Conservation (phyloP, 192 early-diverging fungal genomes). For the Backusella circina region DNA sequence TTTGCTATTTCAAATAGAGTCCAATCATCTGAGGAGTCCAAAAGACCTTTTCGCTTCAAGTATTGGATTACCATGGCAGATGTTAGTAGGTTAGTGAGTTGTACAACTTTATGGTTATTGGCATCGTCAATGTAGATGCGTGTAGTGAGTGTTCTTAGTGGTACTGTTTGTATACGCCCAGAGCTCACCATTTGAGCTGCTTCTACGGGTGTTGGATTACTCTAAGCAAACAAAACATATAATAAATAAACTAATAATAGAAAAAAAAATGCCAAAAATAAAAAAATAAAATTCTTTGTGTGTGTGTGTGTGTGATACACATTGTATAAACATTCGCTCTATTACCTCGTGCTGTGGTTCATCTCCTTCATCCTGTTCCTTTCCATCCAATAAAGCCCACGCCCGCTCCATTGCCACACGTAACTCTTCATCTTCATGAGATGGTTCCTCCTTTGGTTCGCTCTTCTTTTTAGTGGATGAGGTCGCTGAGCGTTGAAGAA, state of each 20-base stretch:
- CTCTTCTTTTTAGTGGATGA: not conserved
- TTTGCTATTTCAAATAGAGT: slow-evolving; percentile 90
- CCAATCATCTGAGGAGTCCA: slow-evolving; percentile 63
- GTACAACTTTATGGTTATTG: slow-evolving; percentile 70
- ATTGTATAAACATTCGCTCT: not conserved
- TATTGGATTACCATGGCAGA: slow-evolving; percentile 70
- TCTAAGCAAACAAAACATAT: not conserved
- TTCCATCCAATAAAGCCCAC: slow-evolving; percentile 21
- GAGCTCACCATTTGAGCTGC: slow-evolving; percentile 2
- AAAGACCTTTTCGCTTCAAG: slow-evolving; percentile 57
- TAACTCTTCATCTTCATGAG: slow-evolving; percentile 18
- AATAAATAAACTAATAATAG: not conserved
- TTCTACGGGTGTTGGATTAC: not conserved
- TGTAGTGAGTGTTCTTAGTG: slow-evolving; percentile 56
- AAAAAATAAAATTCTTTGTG: not conserved
- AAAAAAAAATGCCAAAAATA: not conserved
- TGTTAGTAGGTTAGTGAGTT: slow-evolving; percentile 70
- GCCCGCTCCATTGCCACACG: slow-evolving; percentile 14
- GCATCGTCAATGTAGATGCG: slow-evolving; percentile 89
- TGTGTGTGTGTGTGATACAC: not conserved
- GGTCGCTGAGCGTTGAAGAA: not conserved
- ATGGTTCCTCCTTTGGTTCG: not conserved
- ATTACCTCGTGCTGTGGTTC: not conserved
- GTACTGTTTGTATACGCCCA: slow-evolving; percentile 9
- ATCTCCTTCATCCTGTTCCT: not conserved